Conservation (phyloP, 768 basidiomycete species). For the Trametes gibbosa region DNA sequence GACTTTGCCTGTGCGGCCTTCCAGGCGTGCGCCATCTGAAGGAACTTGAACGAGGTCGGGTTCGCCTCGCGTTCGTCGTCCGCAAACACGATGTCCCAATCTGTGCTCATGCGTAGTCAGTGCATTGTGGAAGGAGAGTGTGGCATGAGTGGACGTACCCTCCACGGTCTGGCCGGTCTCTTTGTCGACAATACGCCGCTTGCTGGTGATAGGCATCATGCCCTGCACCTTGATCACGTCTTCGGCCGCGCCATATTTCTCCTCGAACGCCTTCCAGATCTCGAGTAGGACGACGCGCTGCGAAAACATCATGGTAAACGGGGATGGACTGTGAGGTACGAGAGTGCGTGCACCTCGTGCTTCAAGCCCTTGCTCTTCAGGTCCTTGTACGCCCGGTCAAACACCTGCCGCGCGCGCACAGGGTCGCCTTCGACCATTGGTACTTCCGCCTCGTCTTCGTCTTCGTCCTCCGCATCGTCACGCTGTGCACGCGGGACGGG, state of each 20-base stretch:
- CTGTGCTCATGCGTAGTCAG: slow-evolving; percentile 37
- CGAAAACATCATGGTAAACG: not conserved
- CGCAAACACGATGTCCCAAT: slow-evolving; percentile 93
- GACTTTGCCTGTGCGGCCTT: slow-evolving; percentile 49
- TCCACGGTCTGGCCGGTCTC: slow-evolving; percentile 77
- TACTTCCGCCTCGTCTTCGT: slow-evolving; percentile 41
- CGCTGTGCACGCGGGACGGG: slow-evolving; percentile 60
- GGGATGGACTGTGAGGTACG: not conserved
- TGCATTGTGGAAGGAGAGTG: not conserved
- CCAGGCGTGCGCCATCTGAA: slow-evolving; percentile 95
- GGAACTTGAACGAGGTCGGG: slow-evolving; percentile 91
- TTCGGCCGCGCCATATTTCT: slow-evolving; percentile 67
- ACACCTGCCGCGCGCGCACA: slow-evolving; percentile 68
- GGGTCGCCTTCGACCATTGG: slow-evolving; percentile 73
- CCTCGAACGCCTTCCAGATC: slow-evolving; percentile 94
- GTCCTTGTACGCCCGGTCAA: slow-evolving; percentile 85
- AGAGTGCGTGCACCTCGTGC: slow-evolving; percentile 68
- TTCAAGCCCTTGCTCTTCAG: slow-evolving; percentile 80
- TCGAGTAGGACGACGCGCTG: slow-evolving; percentile 90
- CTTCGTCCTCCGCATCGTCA: slow-evolving; percentile 64
- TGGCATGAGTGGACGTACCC: slow-evolving; percentile 46
- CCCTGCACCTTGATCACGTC: slow-evolving; percentile 80
- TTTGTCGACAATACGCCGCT: slow-evolving; percentile 77
- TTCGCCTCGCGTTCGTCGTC: slow-evolving; percentile 96
- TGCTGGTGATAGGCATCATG: slow-evolving; percentile 92